phyloP scores from a whole-genome alignment of 2,329 filamentous ascomycete species.

The Hysterium pulicare region DNA sequence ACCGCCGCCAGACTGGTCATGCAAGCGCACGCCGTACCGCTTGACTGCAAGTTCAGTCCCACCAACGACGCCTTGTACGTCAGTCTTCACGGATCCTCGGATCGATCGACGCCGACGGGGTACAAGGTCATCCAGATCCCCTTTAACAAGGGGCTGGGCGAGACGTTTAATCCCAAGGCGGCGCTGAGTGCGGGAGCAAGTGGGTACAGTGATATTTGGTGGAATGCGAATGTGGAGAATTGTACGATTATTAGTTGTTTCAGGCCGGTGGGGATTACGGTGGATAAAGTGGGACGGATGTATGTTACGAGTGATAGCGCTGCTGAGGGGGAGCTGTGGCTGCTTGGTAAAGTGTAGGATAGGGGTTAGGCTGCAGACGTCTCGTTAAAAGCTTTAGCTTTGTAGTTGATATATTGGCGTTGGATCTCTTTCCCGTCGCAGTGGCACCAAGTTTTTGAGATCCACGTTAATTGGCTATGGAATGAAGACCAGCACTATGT shows the following conservation, averaged over 20 bases:
- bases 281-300: constrained; percentile 21
- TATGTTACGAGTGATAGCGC: constrained; percentile 30
- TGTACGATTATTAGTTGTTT: constrained; percentile 29
- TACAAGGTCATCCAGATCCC: constrained; percentile 24
- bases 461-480: too few species aligned
- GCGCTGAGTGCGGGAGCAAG: constrained; percentile 10
- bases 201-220: constrained; percentile 24
- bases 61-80: constrained; percentile 23
- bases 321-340: constrained; percentile 23
- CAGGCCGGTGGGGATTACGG: constrained; percentile 24
- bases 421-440: too few species aligned
- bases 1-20: constrained; percentile 18
- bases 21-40: constrained; percentile 24
- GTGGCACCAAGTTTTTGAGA: too few species aligned
- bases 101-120: constrained; percentile 18
- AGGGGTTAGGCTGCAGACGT: too few species aligned
- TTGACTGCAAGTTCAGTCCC: constrained; percentile 23
- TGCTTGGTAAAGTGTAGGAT: constrained; percentile 16
- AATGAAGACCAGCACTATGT: too few species aligned
- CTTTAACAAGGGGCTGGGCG: constrained; percentile 10
- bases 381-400: too few species aligned
- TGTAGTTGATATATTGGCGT: too few species aligned
- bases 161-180: constrained; percentile 12
- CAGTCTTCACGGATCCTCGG: constrained; percentile 29
- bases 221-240: constrained; percentile 17